Evolutionary conservation across 1,284 basidiomycete genomes (phyloP).

Genomic region (Tilletia horrida): DNA sequence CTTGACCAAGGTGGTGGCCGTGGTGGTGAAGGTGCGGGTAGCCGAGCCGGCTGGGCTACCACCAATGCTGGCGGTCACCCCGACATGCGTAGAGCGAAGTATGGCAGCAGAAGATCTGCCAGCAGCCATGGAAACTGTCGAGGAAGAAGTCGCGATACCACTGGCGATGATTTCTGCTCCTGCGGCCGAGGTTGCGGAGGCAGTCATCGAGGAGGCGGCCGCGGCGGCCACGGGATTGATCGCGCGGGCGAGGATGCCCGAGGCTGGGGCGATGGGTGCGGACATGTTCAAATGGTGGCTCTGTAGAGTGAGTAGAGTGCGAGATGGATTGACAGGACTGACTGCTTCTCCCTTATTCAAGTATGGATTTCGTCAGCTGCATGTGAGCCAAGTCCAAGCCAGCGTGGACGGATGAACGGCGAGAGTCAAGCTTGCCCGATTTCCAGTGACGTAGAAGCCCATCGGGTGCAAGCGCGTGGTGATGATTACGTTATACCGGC

Average conservation of each 20-base stretch:
- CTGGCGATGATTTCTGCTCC: background rate
- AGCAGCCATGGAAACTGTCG: background rate
- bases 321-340: too few relatives aligned
- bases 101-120: background rate
- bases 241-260: slow-evolving; percentile 1
- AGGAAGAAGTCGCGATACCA: background rate
- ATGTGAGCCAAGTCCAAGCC: too few relatives aligned
- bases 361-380: too few relatives aligned
- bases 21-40: background rate
- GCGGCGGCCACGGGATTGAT: background rate
- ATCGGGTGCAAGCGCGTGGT: too few relatives aligned
- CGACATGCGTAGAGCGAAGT: background rate
- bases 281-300: background rate
- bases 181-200: background rate
- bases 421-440: too few relatives aligned
- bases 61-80: background rate
- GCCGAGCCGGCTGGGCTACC: background rate
- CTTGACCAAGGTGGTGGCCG: background rate
- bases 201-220: background rate
- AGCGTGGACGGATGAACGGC: too few relatives aligned
- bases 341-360: too few relatives aligned
- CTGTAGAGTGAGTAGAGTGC: background rate
- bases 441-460: too few relatives aligned
- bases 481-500: too few relatives aligned
- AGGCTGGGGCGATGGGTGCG: background rate